phyloP scores from a whole-genome alignment of 2,329 filamentous ascomycete genomes.

The Nemania sp. region DNA sequence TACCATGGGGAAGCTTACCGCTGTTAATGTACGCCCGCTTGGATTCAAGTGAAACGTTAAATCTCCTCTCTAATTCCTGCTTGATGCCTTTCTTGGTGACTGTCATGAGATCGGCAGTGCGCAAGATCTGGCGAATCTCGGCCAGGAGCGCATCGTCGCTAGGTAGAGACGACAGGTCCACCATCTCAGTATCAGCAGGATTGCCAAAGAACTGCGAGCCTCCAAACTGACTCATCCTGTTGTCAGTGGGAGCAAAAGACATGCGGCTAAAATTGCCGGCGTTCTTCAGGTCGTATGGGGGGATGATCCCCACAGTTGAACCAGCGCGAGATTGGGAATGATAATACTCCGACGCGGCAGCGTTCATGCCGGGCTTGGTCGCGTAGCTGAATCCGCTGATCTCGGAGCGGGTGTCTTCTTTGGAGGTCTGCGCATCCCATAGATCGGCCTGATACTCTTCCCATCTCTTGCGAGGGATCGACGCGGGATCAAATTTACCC shows the following conservation, averaged over 20 bases:
- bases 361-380: constrained; percentile 72
- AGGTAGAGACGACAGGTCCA: constrained; percentile 75
- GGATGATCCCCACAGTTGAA: constrained; percentile 56
- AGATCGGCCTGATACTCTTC: constrained; percentile 98
- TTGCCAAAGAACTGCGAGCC: constrained; percentile 62
- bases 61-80: constrained; percentile 86
- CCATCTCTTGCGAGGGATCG: constrained; percentile 98
- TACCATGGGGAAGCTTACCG: constrained; percentile 61
- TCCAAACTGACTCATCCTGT: constrained; percentile 65
- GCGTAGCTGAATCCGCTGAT: constrained; percentile 93
- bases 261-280: constrained; percentile 65
- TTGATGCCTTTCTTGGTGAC: constrained; percentile 99
- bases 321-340: constrained; percentile 57
- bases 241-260: constrained; percentile 79
- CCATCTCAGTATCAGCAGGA: constrained; percentile 71
- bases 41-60: constrained; percentile 81
- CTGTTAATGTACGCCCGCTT: constrained; percentile 94
- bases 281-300: constrained; percentile 48
- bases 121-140: constrained; percentile 92
- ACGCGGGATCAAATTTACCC: constrained; percentile 92
- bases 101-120: constrained; percentile 92
- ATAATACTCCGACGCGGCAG: constrained; percentile 69
- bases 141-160: constrained; percentile 87
- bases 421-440: constrained; percentile 90
- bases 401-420: constrained; percentile 81